Evolutionary conservation across 1,284 basidiomycete genomes (phyloP).

Genomic region (Spongispora temasekensis): DNA sequence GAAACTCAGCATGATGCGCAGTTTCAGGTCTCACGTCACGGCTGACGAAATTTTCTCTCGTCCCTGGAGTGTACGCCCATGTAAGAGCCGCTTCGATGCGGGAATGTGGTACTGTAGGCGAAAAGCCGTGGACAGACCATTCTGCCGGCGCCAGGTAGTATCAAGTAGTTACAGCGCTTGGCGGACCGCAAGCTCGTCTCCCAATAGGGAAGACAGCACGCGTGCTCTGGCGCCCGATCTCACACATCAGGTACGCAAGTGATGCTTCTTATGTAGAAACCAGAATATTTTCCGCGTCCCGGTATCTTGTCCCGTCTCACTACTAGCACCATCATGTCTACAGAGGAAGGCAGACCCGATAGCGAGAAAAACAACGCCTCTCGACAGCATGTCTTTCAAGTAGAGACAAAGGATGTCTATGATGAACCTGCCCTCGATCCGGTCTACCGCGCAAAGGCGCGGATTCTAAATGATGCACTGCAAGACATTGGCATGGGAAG

Average conservation of each 20-base stretch:
- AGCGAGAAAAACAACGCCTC: conserved; percentile 9
- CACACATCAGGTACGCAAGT: not conserved
- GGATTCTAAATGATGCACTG: conserved; percentile 63
- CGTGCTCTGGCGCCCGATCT: too few species aligned
- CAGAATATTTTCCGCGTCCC: not conserved
- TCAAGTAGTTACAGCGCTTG: too few species aligned
- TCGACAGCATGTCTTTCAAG: conserved; percentile 6
- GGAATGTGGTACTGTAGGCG: too few species aligned
- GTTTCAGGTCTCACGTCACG: too few species aligned
- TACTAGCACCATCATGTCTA: conserved; percentile 17
- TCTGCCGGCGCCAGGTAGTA: too few species aligned
- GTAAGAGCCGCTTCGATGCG: too few species aligned
- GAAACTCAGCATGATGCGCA: too few species aligned
- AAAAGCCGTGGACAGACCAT: too few species aligned
- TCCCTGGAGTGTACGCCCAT: too few species aligned
- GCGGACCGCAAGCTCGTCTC: too few species aligned
- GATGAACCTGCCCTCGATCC: conserved; percentile 55
- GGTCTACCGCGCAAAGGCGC: conserved; percentile 63
- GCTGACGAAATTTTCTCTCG: too few species aligned
- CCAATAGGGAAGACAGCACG: too few species aligned
- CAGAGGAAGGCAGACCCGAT: conserved; percentile 3
- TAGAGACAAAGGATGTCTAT: conserved; percentile 44
- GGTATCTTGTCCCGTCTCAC: not conserved
- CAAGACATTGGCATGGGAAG: conserved; percentile 74
- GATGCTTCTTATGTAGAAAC: not conserved